phyloP scores from a whole-genome alignment of 352 stramenopile genomes.

The Achlya hypogyna region DNA sequence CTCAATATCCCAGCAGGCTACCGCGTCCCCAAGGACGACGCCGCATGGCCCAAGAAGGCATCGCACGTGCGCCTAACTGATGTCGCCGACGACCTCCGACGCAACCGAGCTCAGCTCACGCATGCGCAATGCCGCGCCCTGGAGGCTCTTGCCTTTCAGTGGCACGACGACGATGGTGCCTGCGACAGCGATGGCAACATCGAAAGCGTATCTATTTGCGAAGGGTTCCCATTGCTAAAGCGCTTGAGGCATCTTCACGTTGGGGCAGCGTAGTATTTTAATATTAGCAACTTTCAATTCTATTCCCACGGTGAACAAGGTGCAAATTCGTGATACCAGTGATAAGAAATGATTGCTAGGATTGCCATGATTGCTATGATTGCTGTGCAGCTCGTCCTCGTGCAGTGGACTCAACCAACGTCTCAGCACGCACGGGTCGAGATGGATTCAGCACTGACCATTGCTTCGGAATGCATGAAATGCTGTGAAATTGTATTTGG shows the following conservation, averaged over 20 bases:
- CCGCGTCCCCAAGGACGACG: slow-evolving; percentile 42
- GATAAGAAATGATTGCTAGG: no score
- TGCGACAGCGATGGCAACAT: neutral
- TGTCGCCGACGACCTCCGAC: slow-evolving; percentile 56
- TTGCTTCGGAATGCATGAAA: no score
- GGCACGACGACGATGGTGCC: slow-evolving; percentile 45
- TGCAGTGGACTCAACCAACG: no score
- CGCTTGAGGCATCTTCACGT: neutral
- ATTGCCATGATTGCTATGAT: no score
- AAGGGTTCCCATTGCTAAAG: slow-evolving; percentile 12
- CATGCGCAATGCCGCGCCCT: slow-evolving; percentile 35
- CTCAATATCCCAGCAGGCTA: slow-evolving; percentile 56
- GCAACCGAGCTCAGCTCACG: slow-evolving; percentile 35
- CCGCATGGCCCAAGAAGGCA: slow-evolving; percentile 40
- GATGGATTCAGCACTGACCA: no score
- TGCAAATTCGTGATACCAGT: no score
- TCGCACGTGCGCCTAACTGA: slow-evolving; percentile 57
- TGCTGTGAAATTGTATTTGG: no score
- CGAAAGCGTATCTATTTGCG: slow-evolving; percentile 15
- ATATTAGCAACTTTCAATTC: neutral
- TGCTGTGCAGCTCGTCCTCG: no score
- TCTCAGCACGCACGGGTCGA: no score
- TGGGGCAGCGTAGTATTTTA: neutral
- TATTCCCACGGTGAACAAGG: neutral
- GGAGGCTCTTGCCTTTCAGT: slow-evolving; percentile 54